A percentile compares a stretch with the other conserved stretches of the same genome.
These are phyloP conservation scores for Pinus taeda DNA, from an alignment of 75 land plant species.

Conservation along the genomic window DNA sequence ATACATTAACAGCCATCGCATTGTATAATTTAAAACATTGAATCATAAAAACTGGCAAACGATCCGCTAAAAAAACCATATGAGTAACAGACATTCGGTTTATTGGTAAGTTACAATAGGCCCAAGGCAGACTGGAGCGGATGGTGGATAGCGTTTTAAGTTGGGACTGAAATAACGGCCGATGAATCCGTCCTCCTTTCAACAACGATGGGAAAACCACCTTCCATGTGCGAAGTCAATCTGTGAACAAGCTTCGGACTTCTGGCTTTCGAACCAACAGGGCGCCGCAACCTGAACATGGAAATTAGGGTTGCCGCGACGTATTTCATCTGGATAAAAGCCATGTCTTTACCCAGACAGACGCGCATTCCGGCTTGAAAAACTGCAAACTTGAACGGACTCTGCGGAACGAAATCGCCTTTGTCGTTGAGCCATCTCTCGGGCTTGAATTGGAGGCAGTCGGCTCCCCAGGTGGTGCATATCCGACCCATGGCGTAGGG, in stretches of 20 bases:
- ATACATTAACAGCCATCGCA: no score
- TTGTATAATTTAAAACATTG: no score
- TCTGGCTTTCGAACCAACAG: not conserved
- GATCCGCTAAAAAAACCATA: no score
- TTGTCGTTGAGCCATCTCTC: conserved; percentile 41
- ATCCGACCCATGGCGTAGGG: conserved; percentile 51
- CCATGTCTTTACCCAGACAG: conserved; percentile 59
- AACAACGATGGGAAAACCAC: conserved; percentile 7
- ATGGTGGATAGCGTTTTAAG: no score
- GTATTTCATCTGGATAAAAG: conserved; percentile 50
- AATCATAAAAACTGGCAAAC: no score
- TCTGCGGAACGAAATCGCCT: conserved; percentile 16
- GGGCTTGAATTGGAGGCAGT: conserved; percentile 44
- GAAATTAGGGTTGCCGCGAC: conserved; percentile 29
- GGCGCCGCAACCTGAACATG: conserved; percentile 10
- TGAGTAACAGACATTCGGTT: no score
- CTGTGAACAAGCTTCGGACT: not conserved
- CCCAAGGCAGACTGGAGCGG: no score
- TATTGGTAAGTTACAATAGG: no score
- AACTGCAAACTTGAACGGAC: conserved; percentile 32
- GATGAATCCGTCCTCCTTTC: not conserved
- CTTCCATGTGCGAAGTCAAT: not conserved
- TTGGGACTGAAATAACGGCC: no score
- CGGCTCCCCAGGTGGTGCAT: conserved; percentile 47
- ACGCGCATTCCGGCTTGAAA: conserved; percentile 50